Evolutionary conservation across 805 yeast species (phyloP).

Genomic region (Metschnikowia henanensis): DNA sequence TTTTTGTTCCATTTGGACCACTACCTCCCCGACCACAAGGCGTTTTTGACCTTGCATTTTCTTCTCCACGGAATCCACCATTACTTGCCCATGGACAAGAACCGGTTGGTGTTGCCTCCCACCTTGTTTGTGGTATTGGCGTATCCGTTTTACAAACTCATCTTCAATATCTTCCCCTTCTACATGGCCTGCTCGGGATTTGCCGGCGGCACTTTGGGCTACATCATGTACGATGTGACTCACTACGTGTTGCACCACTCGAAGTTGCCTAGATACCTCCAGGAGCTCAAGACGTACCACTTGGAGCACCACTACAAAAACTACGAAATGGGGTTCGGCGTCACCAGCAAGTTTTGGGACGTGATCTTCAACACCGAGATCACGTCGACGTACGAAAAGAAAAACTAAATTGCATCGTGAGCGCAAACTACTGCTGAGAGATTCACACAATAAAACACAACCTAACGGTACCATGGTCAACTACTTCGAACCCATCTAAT

Average conservation of each 20-base stretch:
- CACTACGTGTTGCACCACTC: constrained; percentile 94
- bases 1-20: constrained; percentile 91
- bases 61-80: constrained; percentile 95
- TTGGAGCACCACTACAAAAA: constrained; percentile 98
- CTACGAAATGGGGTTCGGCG: constrained; percentile 96
- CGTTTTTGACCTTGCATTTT: constrained; percentile 82
- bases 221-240: constrained; percentile 87
- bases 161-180: constrained; percentile 75
- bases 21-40: constrained; percentile 76
- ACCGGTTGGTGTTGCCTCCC: constrained; percentile 96
- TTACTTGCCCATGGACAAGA: constrained; percentile 93
- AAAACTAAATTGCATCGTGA: too few relatives aligned
- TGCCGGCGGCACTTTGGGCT: constrained; percentile 96
- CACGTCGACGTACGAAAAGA: constrained; percentile 49
- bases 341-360: constrained; percentile 94
- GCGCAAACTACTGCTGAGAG: too few relatives aligned
- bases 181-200: constrained; percentile 88
- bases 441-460: too few relatives aligned
- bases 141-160: constrained; percentile 77
- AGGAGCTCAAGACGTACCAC: constrained; percentile 83
- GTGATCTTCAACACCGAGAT: constrained; percentile 82
- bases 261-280: constrained; percentile 72
- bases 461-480: too few relatives aligned
- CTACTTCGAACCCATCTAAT: too few relatives aligned
- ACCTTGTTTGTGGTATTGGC: constrained; percentile 71